phyloP scores from a whole-genome alignment of 78 protist species.

The Pigoraptor vietnamica region DNA sequence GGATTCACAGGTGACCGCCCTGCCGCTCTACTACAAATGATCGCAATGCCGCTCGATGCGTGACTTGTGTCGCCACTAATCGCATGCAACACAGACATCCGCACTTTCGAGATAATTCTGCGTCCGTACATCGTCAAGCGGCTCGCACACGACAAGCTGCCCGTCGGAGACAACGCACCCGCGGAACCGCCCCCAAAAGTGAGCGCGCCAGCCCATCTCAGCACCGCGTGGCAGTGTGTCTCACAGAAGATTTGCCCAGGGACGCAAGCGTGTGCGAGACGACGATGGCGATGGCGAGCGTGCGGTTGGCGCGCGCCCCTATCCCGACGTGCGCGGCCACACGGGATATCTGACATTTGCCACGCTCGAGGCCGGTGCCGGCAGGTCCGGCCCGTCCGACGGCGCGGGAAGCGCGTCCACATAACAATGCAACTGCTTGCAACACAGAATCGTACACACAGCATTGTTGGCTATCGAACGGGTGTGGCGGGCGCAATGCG shows the following conservation, averaged over 20 bases:
- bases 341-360: slow-evolving; percentile 18
- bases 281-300: neutral
- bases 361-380: neutral
- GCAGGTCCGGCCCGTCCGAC: neutral
- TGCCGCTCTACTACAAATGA: neutral
- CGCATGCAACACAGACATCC: neutral
- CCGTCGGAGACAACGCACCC: neutral
- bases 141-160: neutral
- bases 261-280: neutral
- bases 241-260: neutral
- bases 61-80: neutral
- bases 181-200: neutral
- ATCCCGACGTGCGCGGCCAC: neutral
- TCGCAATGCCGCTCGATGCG: too few relatives aligned
- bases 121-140: neutral
- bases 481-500: neutral
- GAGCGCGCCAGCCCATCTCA: neutral
- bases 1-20: neutral
- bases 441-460: neutral
- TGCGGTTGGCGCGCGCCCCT: neutral
- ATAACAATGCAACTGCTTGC: too few relatives aligned
- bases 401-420: too few relatives aligned
- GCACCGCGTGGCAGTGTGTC: neutral
- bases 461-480: neutral
- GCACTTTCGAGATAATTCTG: neutral